A percentile compares a stretch with the other conserved stretches of the same genome.
These are phyloP conservation scores for Sclerospora graminicola DNA, from an alignment of 352 stramenopile species.

Conservation along the genomic window DNA sequence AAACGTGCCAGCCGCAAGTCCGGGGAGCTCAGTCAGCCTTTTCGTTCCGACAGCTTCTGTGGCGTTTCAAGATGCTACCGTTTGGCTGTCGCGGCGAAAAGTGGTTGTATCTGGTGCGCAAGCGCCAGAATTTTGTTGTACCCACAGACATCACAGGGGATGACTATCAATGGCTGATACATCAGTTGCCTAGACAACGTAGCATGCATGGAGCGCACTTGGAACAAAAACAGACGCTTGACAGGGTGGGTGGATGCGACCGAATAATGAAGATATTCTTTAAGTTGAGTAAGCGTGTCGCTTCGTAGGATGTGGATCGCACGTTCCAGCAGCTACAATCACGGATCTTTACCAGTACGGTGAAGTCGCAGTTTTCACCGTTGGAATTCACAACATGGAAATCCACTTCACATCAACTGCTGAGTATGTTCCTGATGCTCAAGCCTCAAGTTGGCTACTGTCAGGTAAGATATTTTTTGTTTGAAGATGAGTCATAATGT, in stretches of 20 bases:
- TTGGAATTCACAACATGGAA: slow-evolving; percentile 27
- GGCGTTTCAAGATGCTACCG: slow-evolving; percentile 39
- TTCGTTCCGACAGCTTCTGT: slow-evolving; percentile 34
- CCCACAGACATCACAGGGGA: slow-evolving; percentile 21
- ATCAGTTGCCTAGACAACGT: slow-evolving; percentile 14
- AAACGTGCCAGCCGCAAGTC: slow-evolving; percentile 33
- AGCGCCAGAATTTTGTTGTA: slow-evolving; percentile 20
- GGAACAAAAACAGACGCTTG: slow-evolving; percentile 32
- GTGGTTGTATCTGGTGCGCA: slow-evolving; percentile 36
- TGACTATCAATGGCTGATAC: slow-evolving; percentile 26
- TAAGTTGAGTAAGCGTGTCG: not conserved
- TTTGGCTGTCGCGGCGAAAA: slow-evolving; percentile 36
- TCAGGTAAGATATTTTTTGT: slow-evolving; percentile 15
- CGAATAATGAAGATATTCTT: not conserved
- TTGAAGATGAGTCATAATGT: no score
- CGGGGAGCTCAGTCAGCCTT: slow-evolving; percentile 26
- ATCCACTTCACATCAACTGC: slow-evolving; percentile 24
- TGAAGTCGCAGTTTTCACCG: slow-evolving; percentile 21
- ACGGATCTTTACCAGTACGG: slow-evolving; percentile 5
- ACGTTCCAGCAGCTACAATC: slow-evolving; percentile 34
- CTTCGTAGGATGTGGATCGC: slow-evolving; percentile 30
- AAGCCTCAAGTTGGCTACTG: slow-evolving; percentile 47
- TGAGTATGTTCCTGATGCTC: slow-evolving; percentile 35
- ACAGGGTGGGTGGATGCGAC: slow-evolving; percentile 11
- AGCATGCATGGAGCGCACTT: slow-evolving; percentile 8